Percentiles rank a stretch among this genome's conserved stretches.
Evolutionary conservation across 106 monocot species (phyloP).

Genomic region (Platanthera zijinensis): DNA sequence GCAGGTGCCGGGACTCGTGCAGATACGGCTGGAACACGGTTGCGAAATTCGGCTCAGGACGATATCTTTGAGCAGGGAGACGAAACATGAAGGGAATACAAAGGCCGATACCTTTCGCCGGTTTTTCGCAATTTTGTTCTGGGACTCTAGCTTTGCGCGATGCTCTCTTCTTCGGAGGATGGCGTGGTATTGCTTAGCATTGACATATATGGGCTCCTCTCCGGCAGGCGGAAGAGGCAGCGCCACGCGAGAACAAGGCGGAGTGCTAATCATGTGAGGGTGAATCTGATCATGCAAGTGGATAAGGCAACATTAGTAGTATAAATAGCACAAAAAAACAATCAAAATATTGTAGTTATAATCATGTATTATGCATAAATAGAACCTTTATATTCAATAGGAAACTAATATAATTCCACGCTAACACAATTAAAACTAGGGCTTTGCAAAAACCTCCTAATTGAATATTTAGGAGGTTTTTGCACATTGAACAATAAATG

Average conservation of each 20-base stretch:
- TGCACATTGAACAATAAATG: no score
- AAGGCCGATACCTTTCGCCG: conserved; percentile 43
- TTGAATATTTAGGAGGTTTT: no score
- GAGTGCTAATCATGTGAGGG: conserved; percentile 29
- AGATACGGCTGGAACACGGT: conserved; percentile 55
- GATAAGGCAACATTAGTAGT: neutral
- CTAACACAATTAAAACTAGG: no score
- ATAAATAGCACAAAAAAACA: neutral
- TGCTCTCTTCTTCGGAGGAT: conserved; percentile 70
- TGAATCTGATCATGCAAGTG: conserved; percentile 25
- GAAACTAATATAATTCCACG: no score
- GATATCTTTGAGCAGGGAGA: no score
- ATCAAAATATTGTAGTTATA: neutral
- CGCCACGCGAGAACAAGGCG: conserved; percentile 33
- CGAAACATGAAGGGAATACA: neutral
- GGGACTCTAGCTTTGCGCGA: conserved; percentile 74
- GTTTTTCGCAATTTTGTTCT: conserved; percentile 53
- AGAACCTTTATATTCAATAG: no score
- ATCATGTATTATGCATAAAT: no score
- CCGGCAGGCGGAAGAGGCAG: conserved; percentile 40
- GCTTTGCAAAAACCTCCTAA: no score
- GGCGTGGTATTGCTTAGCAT: conserved; percentile 74
- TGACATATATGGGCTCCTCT: conserved; percentile 83
- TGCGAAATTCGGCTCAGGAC: neutral
- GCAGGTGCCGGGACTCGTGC: conserved; percentile 74